These are phyloP conservation scores for Colletotrichum plurivorum DNA, from an alignment of 2,329 filamentous ascomycete genomes.

Conservation along the genomic window DNA sequence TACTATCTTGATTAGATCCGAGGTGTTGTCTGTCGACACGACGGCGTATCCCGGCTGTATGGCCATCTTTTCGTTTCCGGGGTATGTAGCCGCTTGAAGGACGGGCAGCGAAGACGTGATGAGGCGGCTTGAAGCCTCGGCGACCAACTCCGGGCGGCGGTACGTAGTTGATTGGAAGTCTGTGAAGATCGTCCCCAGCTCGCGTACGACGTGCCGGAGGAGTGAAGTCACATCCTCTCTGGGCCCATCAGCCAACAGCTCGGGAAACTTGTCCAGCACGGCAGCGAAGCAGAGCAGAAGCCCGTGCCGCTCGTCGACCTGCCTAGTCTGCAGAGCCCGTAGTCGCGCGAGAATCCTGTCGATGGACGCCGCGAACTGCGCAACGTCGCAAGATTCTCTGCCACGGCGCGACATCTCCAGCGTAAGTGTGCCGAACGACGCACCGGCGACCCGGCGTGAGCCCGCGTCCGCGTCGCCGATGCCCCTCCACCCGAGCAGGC, in stretches of 20 bases:
- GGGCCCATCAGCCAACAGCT: constrained; percentile 43
- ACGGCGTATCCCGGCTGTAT: constrained; percentile 35
- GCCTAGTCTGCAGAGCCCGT: constrained; percentile 63
- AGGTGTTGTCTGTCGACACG: constrained; percentile 42
- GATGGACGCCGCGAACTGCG: constrained; percentile 53
- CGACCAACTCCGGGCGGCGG: constrained; percentile 75
- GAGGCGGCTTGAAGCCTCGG: constrained; percentile 72
- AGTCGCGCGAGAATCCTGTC: constrained; percentile 61
- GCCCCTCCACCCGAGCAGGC: constrained; percentile 87
- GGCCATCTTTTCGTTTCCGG: too few relatives aligned
- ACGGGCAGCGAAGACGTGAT: constrained; percentile 67
- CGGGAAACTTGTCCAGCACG: constrained; percentile 64
- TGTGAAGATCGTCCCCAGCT: constrained; percentile 54
- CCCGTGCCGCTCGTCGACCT: constrained; percentile 80
- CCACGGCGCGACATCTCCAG: constrained; percentile 52
- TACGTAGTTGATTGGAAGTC: constrained; percentile 59
- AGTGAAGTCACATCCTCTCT: constrained; percentile 10
- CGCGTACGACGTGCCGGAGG: constrained; percentile 37
- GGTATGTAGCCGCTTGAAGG: constrained; percentile 55
- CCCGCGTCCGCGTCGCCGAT: constrained; percentile 83
- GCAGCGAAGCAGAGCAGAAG: constrained; percentile 74
- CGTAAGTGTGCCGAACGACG: constrained; percentile 75
- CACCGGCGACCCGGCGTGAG: constrained; percentile 80
- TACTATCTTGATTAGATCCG: constrained; percentile 21
- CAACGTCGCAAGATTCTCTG: constrained; percentile 39